Conservation (phyloP, 1,284 basidiomycete species). For the Boletus sp. region DNA sequence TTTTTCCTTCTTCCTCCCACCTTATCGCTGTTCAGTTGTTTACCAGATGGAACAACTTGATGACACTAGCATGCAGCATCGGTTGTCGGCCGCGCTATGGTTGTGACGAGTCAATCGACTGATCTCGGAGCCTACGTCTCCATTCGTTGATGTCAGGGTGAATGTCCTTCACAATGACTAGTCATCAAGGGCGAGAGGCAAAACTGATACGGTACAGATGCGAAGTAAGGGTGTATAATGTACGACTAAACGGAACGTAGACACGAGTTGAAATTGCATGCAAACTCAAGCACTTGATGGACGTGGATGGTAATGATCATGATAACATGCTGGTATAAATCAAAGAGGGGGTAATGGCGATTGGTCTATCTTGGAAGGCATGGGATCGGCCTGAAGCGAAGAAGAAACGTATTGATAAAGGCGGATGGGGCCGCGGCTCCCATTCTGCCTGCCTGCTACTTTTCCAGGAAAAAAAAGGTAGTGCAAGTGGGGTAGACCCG, state of each 20-base stretch:
- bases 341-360: neutral
- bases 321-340: conserved; percentile 1
- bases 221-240: neutral
- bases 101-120: no score
- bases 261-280: neutral
- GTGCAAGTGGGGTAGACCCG: neutral
- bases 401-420: conserved; percentile 1
- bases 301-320: neutral
- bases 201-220: neutral
- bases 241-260: neutral
- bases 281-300: neutral
- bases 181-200: neutral
- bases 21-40: neutral
- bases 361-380: neutral
- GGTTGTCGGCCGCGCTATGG: no score
- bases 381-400: neutral
- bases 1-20: neutral
- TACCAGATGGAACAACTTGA: no score
- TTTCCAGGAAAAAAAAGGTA: neutral
- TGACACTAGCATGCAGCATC: no score
- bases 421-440: neutral
- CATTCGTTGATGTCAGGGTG: no score
- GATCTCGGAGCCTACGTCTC: no score
- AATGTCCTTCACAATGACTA: no score
- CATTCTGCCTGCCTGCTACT: neutral